Base-by-base conservation (phyloP, 306 rosid genomes). In the Fagus sylvatica region DNA sequence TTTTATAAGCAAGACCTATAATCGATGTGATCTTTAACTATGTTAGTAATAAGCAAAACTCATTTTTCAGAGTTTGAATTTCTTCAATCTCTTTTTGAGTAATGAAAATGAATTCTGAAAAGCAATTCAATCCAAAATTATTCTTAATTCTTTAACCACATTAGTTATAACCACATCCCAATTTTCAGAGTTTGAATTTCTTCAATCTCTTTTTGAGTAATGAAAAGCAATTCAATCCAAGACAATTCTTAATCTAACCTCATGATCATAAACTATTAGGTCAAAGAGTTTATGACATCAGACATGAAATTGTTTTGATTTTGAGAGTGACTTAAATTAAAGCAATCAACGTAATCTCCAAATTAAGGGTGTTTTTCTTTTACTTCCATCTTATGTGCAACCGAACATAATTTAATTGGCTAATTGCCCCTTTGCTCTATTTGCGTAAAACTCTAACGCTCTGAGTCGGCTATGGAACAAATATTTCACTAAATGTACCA, bases 11-110 rank as follows among this genome's bases (percentile, higher is more conserved):
- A 60, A 53, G 73, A 61, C 74, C 84, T n/a, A n/a, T 69, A 68
- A 53, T 82, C 9, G 71, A 85, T 81, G 75, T 78, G 81, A 85
- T 71, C 11, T 65, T 16, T 60, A 85, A 55, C 78, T 3, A 41
- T 34, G 6, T 39, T 28, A 3, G 33, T 19, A 12, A 30, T 2
- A 39, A 28, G 33, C 39, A 60, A 60, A 9, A 33, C 56, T 12
- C 55, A 71, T 13, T 15, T 13, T 76, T 64, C 53, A 61, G 56
- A 12, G 65, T 32, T n/a, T 30, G 39, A 57, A 77, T 1, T 56
- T 56, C 49, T 11, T 32, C 36, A 5, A n/a, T 57, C 30, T 11
- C 16, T 2, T 36, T 59, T 16, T 2, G 57, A 33, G 40, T 33
- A 61, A 32, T 4, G 39, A 33, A 61, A 57, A 34, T 40, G 67